These are phyloP conservation scores for Trichomonas vaginalis DNA, from an alignment of 208 protist genomes.

Conservation along the genomic window DNA sequence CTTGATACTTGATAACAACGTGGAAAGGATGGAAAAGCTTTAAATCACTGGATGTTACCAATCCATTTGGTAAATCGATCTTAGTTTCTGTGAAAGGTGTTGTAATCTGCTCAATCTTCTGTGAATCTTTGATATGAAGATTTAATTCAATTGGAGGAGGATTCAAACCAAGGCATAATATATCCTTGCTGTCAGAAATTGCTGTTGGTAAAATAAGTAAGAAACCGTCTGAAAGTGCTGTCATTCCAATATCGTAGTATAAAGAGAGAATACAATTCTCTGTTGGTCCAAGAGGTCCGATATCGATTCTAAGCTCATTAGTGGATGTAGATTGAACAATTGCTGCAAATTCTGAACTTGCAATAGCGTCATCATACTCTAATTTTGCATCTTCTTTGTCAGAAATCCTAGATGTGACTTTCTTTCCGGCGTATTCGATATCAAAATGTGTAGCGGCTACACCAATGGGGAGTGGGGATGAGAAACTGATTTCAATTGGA, in stretches of 20 bases:
- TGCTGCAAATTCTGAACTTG: not conserved
- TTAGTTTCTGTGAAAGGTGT: not conserved
- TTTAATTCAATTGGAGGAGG: not conserved
- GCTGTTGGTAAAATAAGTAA: not conserved
- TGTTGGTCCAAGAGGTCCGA: not conserved
- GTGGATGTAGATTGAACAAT: not conserved
- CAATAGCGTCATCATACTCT: not conserved
- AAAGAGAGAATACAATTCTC: not conserved
- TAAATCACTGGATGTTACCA: not conserved
- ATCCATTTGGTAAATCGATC: not conserved
- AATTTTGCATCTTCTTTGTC: not conserved
- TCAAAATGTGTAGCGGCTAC: not conserved
- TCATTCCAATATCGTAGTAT: not conserved
- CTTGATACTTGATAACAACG: not conserved
- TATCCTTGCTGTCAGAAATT: not conserved
- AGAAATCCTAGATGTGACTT: not conserved
- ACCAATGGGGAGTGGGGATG: not conserved
- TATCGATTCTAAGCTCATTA: not conserved
- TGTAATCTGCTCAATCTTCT: not conserved
- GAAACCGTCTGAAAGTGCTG: not conserved
- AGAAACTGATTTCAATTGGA: not conserved
- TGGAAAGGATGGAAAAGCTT: not conserved
- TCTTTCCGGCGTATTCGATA: not conserved
- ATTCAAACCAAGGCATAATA: not conserved
- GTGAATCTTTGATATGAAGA: not conserved